A percentile compares a stretch with the other conserved stretches of the same genome.
Conservation (phyloP, 176 grass and related monocot genomes). For the Aechmea fasciata region DNA sequence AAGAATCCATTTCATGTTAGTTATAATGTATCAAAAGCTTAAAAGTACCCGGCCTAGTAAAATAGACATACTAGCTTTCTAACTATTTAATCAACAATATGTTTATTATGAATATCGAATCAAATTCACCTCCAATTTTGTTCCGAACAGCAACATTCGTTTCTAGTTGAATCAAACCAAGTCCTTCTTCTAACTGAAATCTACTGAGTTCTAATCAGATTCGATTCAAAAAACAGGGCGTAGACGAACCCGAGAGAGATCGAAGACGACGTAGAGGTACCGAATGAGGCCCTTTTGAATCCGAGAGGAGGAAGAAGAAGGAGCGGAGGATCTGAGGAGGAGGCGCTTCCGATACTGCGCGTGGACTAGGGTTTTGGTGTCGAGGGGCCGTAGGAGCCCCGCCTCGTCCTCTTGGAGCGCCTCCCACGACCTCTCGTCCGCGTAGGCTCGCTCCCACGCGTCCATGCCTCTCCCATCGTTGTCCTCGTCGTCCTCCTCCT, state of each 20-base stretch:
- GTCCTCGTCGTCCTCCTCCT: slow-evolving; percentile 56
- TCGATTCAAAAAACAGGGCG: background rate
- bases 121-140: too few relatives aligned
- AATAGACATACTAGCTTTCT: too few relatives aligned
- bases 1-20: too few relatives aligned
- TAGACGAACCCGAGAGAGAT: slow-evolving; percentile 67
- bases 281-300: slow-evolving; percentile 98
- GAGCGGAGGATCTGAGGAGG: slow-evolving; percentile 45
- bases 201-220: too few relatives aligned
- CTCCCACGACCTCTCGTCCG: slow-evolving; percentile 97
- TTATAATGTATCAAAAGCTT: too few relatives aligned
- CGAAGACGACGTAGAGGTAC: slow-evolving; percentile 85
- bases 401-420: slow-evolving; percentile 94
- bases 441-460: slow-evolving; percentile 94
- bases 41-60: too few relatives aligned
- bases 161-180: too few relatives aligned
- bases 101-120: too few relatives aligned
- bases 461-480: slow-evolving; percentile 51
- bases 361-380: slow-evolving; percentile 83
- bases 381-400: slow-evolving; percentile 71
- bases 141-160: too few relatives aligned
- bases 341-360: slow-evolving; percentile 85
- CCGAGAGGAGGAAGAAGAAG: slow-evolving; percentile 26
- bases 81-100: too few relatives aligned
- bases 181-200: too few relatives aligned